Base-by-base conservation (phyloP, 2,329 filamentous ascomycete genomes). In the Ascochyta viciae-villosae region DNA sequence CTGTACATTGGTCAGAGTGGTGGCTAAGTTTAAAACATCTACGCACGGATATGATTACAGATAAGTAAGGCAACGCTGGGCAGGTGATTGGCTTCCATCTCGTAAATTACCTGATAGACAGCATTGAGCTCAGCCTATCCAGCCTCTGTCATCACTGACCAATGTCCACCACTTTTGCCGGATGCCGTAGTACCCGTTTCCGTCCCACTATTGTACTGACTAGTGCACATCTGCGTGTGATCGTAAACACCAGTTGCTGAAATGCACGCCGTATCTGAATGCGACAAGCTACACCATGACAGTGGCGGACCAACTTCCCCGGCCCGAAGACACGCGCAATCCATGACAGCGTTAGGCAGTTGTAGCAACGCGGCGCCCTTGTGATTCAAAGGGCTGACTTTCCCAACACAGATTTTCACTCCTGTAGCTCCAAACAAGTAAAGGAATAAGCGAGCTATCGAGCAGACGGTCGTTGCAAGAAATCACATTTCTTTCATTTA, bases 291-390 rank as follows among this genome's bases (percentile, higher is more conserved):
- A 16, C 45, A 33, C 8, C 34, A 44, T 13, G 12, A 22, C 13
- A 27, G 40, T 15, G 33, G 34, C 52, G 46, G 41, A 46, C 53
- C 16, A 26, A 26, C 41, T 23, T 41, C 7, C 27, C 10, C 37
- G 46, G 31, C 15, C 34, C 23, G 24, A 22, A 40, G 7, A 19
- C 26, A 49, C 22, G 40, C 34, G 34, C 29, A 12, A n/a, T n/a
- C 12, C 26, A 31, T 46, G 41, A 41, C 35, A 16, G 16, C 15
- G 8, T 43, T 16, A 56, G 53, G 53, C 47, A 56, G 31, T 26
- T 37, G n/a, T 8, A 22, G 7, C 27, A 6, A 51, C 33, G 48
- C 26, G 26, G 31, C 53, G 47, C 53, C 53, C 53, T 51, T 48
- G 6, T 22, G 31, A 29, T 27, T 46, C 38, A 46, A 47, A 50